Conservation (phyloP, 1,284 basidiomycete genomes). For the Cutaneotrichosporon cutaneum region DNA sequence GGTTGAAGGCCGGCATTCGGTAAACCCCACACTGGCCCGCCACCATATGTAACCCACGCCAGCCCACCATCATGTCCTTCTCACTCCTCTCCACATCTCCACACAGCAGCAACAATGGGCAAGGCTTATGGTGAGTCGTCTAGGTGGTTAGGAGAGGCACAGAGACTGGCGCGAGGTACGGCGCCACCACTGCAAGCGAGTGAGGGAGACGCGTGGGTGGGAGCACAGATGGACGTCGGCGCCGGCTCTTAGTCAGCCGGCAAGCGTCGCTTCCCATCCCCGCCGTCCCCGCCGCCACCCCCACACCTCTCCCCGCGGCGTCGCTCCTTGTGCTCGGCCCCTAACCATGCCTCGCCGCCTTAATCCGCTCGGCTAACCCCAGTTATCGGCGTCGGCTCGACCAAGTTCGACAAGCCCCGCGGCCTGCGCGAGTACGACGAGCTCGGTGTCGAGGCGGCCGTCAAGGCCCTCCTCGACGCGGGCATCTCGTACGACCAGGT, state of each 20-base stretch:
- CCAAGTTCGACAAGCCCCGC: constrained; percentile 31
- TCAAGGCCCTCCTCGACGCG: constrained; percentile 27
- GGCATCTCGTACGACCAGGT: constrained; percentile 25
- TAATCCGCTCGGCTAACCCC: too few relatives aligned
- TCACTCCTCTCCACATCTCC: not conserved
- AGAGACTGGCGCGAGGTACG: too few relatives aligned
- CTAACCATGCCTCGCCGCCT: too few relatives aligned
- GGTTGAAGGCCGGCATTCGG: not conserved
- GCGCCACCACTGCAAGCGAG: not conserved
- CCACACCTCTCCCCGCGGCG: not conserved
- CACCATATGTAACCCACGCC: not conserved
- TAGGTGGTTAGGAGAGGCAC: not conserved
- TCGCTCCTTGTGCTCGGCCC: not conserved
- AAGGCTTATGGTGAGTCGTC: constrained; percentile 6
- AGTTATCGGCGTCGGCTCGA: constrained; percentile 29
- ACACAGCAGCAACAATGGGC: constrained; percentile 3
- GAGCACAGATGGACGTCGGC: too few relatives aligned
- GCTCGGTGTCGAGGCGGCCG: constrained; percentile 25
- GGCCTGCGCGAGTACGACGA: constrained; percentile 25
- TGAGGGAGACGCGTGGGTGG: not conserved
- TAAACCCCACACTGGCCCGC: not conserved
- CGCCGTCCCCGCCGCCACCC: too few relatives aligned
- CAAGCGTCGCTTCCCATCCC: too few relatives aligned
- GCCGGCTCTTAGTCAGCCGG: too few relatives aligned
- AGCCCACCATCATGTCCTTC: not conserved